Evolutionary conservation across 306 rosid species (phyloP).

Genomic region (Lathyrus sativus): DNA sequence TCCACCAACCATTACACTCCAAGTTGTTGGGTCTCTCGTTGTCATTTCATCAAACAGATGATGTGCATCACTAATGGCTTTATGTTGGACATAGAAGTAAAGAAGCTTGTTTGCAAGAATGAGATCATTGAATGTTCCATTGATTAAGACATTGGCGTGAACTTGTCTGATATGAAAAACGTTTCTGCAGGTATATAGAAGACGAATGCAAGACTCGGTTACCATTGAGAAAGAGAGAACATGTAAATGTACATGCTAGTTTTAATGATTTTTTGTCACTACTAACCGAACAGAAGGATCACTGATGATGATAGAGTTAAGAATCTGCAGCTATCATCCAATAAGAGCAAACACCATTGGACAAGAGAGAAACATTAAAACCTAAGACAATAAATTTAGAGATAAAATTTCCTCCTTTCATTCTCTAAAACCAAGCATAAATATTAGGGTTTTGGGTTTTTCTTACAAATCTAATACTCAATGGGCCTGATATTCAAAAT

Average conservation of each 20-base stretch:
- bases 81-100: constrained; percentile 50
- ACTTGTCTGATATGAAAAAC: constrained; percentile 57
- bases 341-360: no score
- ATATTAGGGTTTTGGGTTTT: no score
- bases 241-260: background rate
- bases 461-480: no score
- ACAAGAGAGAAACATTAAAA: no score
- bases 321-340: no score
- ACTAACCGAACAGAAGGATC: background rate
- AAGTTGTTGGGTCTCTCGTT: constrained; percentile 54
- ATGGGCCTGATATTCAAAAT: no score
- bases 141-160: constrained; percentile 51
- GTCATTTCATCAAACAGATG: constrained; percentile 54
- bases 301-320: no score
- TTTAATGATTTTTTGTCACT: background rate
- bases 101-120: constrained; percentile 73
- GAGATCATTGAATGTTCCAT: constrained; percentile 54
- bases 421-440: no score
- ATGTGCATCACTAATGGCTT: constrained; percentile 50
- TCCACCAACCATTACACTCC: constrained; percentile 75
- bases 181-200: constrained; percentile 53
- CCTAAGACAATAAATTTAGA: no score
- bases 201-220: constrained; percentile 44
- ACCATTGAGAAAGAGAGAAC: constrained; percentile 31
- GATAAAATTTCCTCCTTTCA: no score